Evolutionary conservation across 2,329 filamentous ascomycete species (phyloP).

Genomic region (Cladosporium sp.): DNA sequence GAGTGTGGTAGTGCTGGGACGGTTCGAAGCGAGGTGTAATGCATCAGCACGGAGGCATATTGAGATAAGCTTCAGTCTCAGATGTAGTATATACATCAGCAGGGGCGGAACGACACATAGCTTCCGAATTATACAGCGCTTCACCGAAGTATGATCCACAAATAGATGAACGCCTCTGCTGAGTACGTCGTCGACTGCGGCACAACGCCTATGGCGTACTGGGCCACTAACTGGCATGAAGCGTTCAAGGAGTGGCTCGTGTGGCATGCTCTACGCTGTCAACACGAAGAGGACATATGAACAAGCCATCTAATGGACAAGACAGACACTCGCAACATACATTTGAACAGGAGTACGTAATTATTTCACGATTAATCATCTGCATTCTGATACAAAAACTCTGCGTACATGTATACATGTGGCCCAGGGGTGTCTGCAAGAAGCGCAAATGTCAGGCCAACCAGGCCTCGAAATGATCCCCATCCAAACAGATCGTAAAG

Average conservation of each 20-base stretch:
- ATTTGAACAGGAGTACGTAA: background rate
- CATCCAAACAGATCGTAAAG: conserved; percentile 10
- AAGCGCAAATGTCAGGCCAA: background rate
- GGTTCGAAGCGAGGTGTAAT: background rate
- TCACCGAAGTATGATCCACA: background rate
- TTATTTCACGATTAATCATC: background rate
- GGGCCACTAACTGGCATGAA: background rate
- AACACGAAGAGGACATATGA: background rate
- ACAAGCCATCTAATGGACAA: background rate
- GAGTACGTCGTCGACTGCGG: background rate
- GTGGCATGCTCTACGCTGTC: background rate
- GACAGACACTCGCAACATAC: background rate
- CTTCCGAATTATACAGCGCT: background rate
- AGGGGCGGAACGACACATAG: background rate
- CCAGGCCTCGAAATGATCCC: background rate
- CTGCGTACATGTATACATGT: conserved; percentile 14
- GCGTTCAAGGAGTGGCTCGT: background rate
- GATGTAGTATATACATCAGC: background rate
- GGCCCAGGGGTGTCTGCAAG: background rate
- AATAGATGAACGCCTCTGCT: background rate
- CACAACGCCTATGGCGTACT: too few species aligned
- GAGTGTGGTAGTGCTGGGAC: background rate
- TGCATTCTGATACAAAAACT: background rate
- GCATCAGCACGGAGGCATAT: background rate
- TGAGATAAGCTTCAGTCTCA: background rate